phyloP scores from a whole-genome alignment of 148 eudicot species.

The Fagopyrum homotropicum region DNA sequence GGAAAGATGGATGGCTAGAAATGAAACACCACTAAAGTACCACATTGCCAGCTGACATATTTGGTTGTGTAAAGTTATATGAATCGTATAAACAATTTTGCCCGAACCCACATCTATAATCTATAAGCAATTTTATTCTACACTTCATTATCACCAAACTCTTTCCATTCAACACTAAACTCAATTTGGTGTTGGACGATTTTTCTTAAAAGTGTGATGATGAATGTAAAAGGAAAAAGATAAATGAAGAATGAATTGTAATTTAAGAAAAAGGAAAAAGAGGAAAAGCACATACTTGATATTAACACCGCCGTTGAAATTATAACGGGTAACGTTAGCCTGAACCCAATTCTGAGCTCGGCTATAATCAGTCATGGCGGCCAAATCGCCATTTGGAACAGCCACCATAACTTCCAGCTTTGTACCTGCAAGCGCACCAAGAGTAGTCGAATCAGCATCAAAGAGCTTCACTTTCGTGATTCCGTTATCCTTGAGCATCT shows the following conservation, averaged over 20 bases:
- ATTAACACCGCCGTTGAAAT: slow-evolving; percentile 72
- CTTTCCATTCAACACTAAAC: too few relatives aligned
- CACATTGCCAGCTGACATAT: too few relatives aligned
- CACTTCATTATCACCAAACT: too few relatives aligned
- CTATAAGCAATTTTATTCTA: too few relatives aligned
- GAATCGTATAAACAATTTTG: too few relatives aligned
- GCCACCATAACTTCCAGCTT: slow-evolving; percentile 82
- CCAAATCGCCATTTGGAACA: slow-evolving; percentile 62
- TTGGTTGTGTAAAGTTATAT: too few relatives aligned
- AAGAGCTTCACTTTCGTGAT: slow-evolving; percentile 73
- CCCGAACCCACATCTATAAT: too few relatives aligned
- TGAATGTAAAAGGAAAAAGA: too few relatives aligned
- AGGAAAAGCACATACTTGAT: slow-evolving; percentile 44
- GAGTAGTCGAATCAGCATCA: slow-evolving; percentile 48
- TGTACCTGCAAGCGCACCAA: slow-evolving; percentile 64
- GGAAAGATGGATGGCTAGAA: neutral
- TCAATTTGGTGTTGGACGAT: too few relatives aligned
- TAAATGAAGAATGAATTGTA: too few relatives aligned
- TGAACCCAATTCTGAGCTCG: slow-evolving; percentile 70
- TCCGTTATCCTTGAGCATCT: slow-evolving; percentile 70
- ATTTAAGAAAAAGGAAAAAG: neutral
- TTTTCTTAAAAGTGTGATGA: too few relatives aligned
- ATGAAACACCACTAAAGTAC: neutral
- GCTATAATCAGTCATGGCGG: slow-evolving; percentile 36
- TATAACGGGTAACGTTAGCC: slow-evolving; percentile 54